Percentiles rank a stretch among this genome's conserved stretches.
phyloP scores from a whole-genome alignment of 2,329 filamentous ascomycete genomes.

The Paraphaeosphaeria minitans region DNA sequence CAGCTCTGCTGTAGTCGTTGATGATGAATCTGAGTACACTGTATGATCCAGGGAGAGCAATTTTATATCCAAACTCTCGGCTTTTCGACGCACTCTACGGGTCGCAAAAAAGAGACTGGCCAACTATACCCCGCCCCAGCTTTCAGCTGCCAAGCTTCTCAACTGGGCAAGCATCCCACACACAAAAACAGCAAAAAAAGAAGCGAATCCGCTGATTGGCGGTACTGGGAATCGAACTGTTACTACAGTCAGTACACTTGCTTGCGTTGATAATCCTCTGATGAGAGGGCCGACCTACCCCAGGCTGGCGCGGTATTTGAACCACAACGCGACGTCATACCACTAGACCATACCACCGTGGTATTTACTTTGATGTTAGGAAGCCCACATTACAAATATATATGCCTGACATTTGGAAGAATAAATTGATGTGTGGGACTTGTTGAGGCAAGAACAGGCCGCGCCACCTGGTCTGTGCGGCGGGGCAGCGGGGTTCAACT shows the following conservation, averaged over 20 bases:
- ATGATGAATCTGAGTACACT: too few relatives aligned
- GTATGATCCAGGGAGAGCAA: too few relatives aligned
- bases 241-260: slow-evolving; percentile 25
- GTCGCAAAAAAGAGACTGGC: too few relatives aligned
- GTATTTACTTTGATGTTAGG: slow-evolving; percentile 24
- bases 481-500: neutral
- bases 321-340: slow-evolving; percentile 49
- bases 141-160: neutral
- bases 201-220: slow-evolving; percentile 27
- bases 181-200: slow-evolving; percentile 23
- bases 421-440: neutral
- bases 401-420: neutral
- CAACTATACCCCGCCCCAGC: neutral
- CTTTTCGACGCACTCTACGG: too few relatives aligned
- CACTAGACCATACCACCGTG: slow-evolving; percentile 46
- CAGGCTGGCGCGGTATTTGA: slow-evolving; percentile 42
- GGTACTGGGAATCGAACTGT: slow-evolving; percentile 42
- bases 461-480: slow-evolving; percentile 7
- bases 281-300: slow-evolving; percentile 36
- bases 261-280: slow-evolving; percentile 18
- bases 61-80: too few relatives aligned
- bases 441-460: neutral
- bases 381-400: neutral
- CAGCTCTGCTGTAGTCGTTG: too few relatives aligned
- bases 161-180: neutral